Base-by-base conservation (phyloP, 768 basidiomycete species). In the Termitomyces sp. region DNA sequence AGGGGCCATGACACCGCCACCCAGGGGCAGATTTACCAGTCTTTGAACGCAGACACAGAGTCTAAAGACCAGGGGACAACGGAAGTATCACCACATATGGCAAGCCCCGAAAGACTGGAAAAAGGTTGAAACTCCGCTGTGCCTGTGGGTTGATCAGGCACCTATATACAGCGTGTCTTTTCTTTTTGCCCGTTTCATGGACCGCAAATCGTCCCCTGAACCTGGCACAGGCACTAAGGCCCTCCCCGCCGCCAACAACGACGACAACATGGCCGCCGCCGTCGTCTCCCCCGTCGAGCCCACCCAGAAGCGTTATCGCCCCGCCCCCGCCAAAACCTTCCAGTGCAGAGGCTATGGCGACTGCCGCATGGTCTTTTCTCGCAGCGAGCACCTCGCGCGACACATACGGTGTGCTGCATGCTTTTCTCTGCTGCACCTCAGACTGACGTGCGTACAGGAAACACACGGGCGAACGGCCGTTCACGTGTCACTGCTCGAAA, bases 381-480 rank as follows among this genome's bases (percentile, higher is more conserved):
- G 96, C 71, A 91, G 89, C 68, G 96, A 98, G 72, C 96, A 98
- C 74, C 78, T 98, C 5, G 94, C 95, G 56, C 80, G 96, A 64
- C 96, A 98, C 76, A 90, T 97, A 68, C 79, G 96, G 94, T 94
- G 66, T 69, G 84, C 70, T 69, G 84, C 70, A 32, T 47, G 32
- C 49, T 46, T 45, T 40, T 35, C 27, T 32, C 39, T 20, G 13
- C 3, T 2, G 13, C 2, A 7, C 2, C 43, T 55, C 56, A 53
- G 43, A 18, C 38, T 44, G 32, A 36, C 22, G 23, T 4, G 44
- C 16, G 52, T 49, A 46, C 73, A 98, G 95, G 62, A 98, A 98
- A 81, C 96, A 98, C 71, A 98, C 96, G 5, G 96, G 96, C 58
- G 96, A 98, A 68, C 86, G 94, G 18, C 96, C 96, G 16, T 98